Evolutionary conservation across 2,329 filamentous ascomycete genomes (phyloP).

Genomic region (Neopestalotiopsis clavispora): DNA sequence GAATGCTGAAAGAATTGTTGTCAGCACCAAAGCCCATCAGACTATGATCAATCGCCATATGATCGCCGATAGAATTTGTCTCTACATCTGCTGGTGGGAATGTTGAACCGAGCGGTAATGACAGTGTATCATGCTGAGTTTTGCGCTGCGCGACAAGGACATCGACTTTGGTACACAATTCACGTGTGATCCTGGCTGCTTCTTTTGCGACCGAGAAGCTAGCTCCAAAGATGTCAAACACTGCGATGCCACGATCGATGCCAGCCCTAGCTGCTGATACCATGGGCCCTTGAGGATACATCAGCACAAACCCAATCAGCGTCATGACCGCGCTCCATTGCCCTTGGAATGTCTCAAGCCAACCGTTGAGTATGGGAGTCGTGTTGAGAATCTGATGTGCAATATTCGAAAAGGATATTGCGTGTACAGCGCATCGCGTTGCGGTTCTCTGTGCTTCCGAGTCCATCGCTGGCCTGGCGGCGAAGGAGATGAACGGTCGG

Average conservation of each 20-base stretch:
- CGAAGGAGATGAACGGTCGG: conserved; percentile 24
- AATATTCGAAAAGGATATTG: conserved; percentile 23
- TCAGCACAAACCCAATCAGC: conserved; percentile 22
- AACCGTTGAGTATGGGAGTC: conserved; percentile 19
- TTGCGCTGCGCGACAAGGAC: background rate
- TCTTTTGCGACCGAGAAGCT: background rate
- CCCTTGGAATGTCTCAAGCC: conserved; percentile 24
- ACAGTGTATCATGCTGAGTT: background rate
- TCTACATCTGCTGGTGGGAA: too few relatives aligned
- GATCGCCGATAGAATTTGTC: too few relatives aligned
- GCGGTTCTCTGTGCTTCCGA: conserved; percentile 22
- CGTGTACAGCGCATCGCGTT: conserved; percentile 18
- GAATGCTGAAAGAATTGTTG: background rate
- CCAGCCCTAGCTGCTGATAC: background rate
- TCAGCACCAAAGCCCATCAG: too few relatives aligned
- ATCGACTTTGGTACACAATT: conserved; percentile 2
- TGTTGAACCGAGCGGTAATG: background rate
- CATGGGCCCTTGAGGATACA: background rate
- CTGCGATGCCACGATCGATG: background rate
- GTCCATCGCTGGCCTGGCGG: conserved; percentile 5
- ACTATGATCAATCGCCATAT: too few relatives aligned
- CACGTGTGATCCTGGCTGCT: conserved; percentile 6
- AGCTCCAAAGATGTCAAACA: conserved; percentile 6
- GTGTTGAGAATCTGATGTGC: conserved; percentile 20
- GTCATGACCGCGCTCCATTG: conserved; percentile 25